Conservation (phyloP, 108 stramenopile species). For the Hondaea fermentalgiana region DNA sequence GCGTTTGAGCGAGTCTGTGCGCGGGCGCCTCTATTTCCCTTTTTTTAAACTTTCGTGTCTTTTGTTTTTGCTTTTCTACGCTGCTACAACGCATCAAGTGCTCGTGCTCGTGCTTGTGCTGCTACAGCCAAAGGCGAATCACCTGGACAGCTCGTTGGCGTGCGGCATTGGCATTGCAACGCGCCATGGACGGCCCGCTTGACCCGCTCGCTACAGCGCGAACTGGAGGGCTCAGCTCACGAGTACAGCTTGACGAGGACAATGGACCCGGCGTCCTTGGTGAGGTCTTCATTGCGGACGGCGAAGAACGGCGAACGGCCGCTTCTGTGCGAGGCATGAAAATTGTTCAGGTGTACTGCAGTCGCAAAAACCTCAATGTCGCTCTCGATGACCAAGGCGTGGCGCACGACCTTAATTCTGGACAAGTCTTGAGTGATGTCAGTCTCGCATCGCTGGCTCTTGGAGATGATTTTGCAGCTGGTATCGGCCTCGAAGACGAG, state of each 20-base stretch:
- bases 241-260: not conserved
- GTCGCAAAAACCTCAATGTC: not conserved
- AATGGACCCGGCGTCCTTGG: not conserved
- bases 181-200: not conserved
- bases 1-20: no score
- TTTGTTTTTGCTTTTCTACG: no score
- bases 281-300: not conserved
- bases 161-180: no score
- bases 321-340: not conserved
- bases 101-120: no score
- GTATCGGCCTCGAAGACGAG: conserved; percentile 15
- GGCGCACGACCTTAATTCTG: not conserved
- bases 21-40: no score
- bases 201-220: not conserved
- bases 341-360: not conserved
- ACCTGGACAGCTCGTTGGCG: no score
- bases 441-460: not conserved
- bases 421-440: not conserved
- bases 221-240: not conserved
- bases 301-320: not conserved
- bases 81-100: no score
- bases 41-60: no score
- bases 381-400: not conserved
- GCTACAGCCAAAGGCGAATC: no score
- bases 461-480: not conserved